phyloP scores from a whole-genome alignment of 345 rosid species.

The Dipteronia sinensis region DNA sequence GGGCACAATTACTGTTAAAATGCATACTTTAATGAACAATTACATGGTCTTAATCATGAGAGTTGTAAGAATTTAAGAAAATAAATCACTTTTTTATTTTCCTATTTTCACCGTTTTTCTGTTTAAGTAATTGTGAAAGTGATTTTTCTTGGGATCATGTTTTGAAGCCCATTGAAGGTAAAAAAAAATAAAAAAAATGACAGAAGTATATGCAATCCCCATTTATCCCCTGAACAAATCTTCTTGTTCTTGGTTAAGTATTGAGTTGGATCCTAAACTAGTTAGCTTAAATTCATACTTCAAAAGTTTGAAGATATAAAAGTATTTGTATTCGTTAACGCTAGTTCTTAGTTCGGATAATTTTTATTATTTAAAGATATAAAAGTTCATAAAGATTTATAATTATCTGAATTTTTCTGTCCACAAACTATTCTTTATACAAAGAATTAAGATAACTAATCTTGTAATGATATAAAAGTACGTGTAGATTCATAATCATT shows the following conservation, averaged over 20 bases:
- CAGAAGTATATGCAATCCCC: neutral
- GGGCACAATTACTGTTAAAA: slow-evolving; percentile 5
- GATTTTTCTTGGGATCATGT: neutral
- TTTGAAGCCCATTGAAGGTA: neutral
- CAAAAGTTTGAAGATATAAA: neutral
- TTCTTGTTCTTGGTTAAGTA: neutral
- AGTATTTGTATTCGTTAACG: too few relatives aligned
- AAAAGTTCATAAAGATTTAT: too few relatives aligned
- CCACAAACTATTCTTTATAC: too few relatives aligned
- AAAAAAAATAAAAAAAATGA: too few relatives aligned
- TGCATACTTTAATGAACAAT: neutral
- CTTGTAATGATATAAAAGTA: too few relatives aligned
- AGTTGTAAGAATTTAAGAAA: neutral
- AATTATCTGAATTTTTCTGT: too few relatives aligned
- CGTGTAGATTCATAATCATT: too few relatives aligned
- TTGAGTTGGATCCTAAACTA: neutral
- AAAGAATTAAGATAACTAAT: too few relatives aligned
- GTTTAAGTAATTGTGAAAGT: neutral
- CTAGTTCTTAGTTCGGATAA: too few relatives aligned
- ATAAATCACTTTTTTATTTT: neutral
- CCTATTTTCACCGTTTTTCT: neutral
- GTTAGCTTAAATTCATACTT: neutral
- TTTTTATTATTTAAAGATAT: too few relatives aligned
- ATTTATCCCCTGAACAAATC: neutral
- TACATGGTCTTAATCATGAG: neutral